Evolutionary conservation across 2,329 filamentous ascomycete genomes (phyloP), one percentile per base, ranked within the genome.

Genomic region (Aspergillus novofumigatus): DNA sequence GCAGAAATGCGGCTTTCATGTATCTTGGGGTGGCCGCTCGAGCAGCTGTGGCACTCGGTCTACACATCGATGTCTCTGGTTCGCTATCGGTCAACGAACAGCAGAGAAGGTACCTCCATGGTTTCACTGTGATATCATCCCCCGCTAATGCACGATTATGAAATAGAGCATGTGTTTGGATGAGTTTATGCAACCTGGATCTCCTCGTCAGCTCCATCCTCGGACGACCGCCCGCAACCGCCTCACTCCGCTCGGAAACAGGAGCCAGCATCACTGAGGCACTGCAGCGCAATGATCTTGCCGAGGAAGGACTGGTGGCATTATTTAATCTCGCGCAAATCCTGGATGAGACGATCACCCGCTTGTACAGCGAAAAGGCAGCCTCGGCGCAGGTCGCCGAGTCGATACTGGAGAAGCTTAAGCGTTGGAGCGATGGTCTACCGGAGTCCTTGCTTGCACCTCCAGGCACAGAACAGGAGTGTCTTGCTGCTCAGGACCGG

Each of bases 1-100:
- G 81, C 32, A 75, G 83, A 8, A 86, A 86, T 55, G 77, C 83
- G 0, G 84, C 84, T 0, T 87, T 85, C 53, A 85, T 87, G 81
- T 86, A 86, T 55, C 67, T 87, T 2, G 84, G 84, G 0, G 79
- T 86, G 8, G 84, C 84, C 1, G 76, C 81, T 0, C 79, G 82
- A 53, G 81, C 83, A 0, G 83, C 84, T 0, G 79, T 81, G 3
- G 81, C 83, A 0, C 64, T 87, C 0, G 85, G 84, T 0, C 64
- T 86, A 6, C 83, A 86, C 11, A 62, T 59, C 21, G 68, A 68
- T 28, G 54, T 57, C 5, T 58, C 60, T 6, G 60, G 57, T 17
- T 51, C 60, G 21, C 41, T 61, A 10, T 53, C 53, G 5, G 51
- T 41, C 2, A 47, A 53, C 14, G 65, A 70, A 28, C 61, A 62